Conservation (phyloP, 2,329 filamentous ascomycete genomes). For the Xylariaceae sp. region DNA sequence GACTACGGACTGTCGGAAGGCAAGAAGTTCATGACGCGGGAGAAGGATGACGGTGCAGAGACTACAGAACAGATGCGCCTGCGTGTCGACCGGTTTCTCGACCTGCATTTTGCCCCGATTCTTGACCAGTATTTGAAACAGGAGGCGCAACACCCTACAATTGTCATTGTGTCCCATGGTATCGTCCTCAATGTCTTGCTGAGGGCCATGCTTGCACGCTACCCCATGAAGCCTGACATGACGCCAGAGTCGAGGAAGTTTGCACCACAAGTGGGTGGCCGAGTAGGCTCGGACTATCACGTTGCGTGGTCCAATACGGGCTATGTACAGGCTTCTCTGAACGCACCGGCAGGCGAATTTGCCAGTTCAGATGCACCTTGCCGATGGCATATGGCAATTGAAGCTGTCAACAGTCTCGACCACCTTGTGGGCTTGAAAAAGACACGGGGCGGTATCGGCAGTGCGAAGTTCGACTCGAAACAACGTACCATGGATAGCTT, state of each 20-base stretch:
- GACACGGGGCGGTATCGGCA: conserved; percentile 80
- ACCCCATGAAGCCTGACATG: conserved; percentile 33
- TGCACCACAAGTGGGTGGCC: conserved; percentile 1
- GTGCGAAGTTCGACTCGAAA: conserved; percentile 68
- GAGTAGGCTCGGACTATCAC: conserved; percentile 21
- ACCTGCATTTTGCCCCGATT: conserved; percentile 59
- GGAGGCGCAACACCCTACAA: conserved; percentile 33
- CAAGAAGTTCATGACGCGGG: conserved; percentile 46
- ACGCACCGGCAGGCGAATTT: background rate
- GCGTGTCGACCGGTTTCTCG: conserved; percentile 66
- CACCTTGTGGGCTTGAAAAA: conserved; percentile 75
- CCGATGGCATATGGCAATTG: conserved; percentile 41
- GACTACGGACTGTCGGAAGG: conserved; percentile 73
- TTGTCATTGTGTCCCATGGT: conserved; percentile 78
- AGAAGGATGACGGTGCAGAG: conserved; percentile 56
- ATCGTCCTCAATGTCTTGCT: conserved; percentile 73
- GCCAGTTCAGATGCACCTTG: conserved; percentile 21
- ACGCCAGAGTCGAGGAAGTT: background rate
- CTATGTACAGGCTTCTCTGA: conserved; percentile 27
- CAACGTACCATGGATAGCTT: conserved; percentile 73
- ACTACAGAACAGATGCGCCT: conserved; percentile 62
- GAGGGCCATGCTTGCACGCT: conserved; percentile 56
- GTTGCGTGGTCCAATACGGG: conserved; percentile 53
- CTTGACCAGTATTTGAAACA: conserved; percentile 33
- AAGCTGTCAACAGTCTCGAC: conserved; percentile 64